Base-by-base conservation (phyloP, 139 green algal genomes). In the Chlorella ohadii region DNA sequence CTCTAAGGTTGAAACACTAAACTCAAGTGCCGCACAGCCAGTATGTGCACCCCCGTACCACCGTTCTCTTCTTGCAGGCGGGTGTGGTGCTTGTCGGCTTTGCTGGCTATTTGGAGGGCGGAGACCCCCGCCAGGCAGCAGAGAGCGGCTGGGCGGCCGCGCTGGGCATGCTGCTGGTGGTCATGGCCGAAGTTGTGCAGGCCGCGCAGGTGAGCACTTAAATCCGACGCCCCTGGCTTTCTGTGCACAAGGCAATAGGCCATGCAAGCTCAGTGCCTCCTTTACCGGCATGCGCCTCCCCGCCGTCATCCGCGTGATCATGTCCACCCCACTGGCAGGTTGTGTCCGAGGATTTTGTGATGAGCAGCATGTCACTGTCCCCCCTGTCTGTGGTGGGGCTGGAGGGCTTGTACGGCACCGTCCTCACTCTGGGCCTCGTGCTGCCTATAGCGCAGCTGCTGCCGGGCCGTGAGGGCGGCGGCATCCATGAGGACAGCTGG, bases 401-500 rank as follows among this genome's bases (percentile, higher is more conserved):
- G 61, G 91, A 94, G 78, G 91, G 91, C 0, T 9, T 94, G 5
- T 91, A 87, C 36, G 91, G 91, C 38, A 85, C 57, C n/a, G 23
- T 85, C 15, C 38, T 81, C 74, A 94, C 92, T 87, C 59, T 87
- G 41, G 34, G 20, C 36, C 64, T 90, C 25, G 31, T 94, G 85
- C 90, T 94, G 65, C 90, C 91, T 0, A 15, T 90, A 13, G 85
- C 93, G 70, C 86, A 90, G 59, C 31, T 84, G 9, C 34, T 92
- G 51, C 88, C 90, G 1, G 90, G 91, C 3, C 59, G 67, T 4
- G 95, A 98, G 82, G 94, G 93, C 2, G 76, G 90, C n/a, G 95
- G 95, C 56, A 72, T 97, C 34, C 94, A 97, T 79, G 95, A 98
- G 83, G 84, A 98, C 89, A 89, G 88, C 25, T 1, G 94, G 3